Evolutionary conservation across 495 filamentous ascomycete genomes (phyloP).

Genomic region (Bacidia rubella): DNA sequence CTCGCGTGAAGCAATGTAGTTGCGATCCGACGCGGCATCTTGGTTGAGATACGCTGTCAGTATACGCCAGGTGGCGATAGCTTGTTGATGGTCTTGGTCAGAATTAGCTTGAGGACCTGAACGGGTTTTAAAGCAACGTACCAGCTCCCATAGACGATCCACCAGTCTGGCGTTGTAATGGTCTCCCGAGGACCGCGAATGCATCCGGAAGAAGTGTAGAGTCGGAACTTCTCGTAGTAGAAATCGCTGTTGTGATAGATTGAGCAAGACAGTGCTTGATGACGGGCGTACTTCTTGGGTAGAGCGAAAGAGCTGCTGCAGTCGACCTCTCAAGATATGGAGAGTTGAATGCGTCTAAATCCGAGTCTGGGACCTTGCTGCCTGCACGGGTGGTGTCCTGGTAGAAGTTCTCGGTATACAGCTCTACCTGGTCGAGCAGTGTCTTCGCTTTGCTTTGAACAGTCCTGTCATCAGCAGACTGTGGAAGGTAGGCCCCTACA

Average conservation of each 20-base stretch:
- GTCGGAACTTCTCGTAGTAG: not conserved
- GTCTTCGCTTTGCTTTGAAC: slow-evolving; percentile 10
- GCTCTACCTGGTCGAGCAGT: slow-evolving; percentile 17
- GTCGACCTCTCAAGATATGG: slow-evolving; percentile 2
- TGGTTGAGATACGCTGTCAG: slow-evolving; percentile 14
- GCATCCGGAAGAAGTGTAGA: slow-evolving; percentile 13
- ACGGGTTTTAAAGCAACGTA: not conserved
- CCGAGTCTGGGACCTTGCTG: not conserved
- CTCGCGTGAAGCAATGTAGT: slow-evolving; percentile 9
- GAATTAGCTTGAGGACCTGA: no score
- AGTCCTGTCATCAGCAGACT: slow-evolving; percentile 17
- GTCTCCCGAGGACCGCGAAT: slow-evolving; percentile 2
- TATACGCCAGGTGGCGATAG: slow-evolving; percentile 14
- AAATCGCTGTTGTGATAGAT: slow-evolving; percentile 2
- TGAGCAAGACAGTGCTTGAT: slow-evolving; percentile 10
- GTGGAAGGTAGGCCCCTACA: slow-evolving; percentile 10
- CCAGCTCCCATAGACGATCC: not conserved
- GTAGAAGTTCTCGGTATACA: slow-evolving; percentile 23
- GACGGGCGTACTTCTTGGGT: not conserved
- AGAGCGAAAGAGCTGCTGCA: not conserved
- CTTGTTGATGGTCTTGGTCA: slow-evolving; percentile 2
- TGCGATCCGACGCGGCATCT: not conserved
- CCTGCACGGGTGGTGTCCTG: slow-evolving; percentile 1
- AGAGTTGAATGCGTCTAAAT: slow-evolving; percentile 7
- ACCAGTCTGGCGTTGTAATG: not conserved